A percentile compares a stretch with the other conserved stretches of the same genome.
Evolutionary conservation across 495 filamentous ascomycete species (phyloP).

Genomic region (Aspergillus biplanus): DNA sequence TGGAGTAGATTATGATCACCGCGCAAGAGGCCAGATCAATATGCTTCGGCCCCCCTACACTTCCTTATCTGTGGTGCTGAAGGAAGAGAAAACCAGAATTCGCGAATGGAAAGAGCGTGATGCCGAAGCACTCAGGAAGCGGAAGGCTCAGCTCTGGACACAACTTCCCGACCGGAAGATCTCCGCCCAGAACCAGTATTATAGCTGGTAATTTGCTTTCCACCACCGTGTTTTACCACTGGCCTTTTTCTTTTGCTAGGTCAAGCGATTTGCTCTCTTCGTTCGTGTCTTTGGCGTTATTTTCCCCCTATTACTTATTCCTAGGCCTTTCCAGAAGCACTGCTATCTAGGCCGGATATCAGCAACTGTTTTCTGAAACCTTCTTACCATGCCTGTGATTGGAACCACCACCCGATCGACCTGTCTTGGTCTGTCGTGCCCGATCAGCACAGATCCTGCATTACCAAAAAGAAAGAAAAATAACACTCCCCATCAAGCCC

Average conservation of each 20-base stretch:
- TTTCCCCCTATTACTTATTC: conserved; percentile 20
- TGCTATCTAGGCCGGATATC: conserved; percentile 21
- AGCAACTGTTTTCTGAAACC: conserved; percentile 18
- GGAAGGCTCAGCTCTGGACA: conserved; percentile 76
- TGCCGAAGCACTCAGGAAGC: conserved; percentile 68
- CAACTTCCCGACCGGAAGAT: conserved; percentile 73
- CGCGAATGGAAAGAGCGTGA: conserved; percentile 76
- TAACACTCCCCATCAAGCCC: neutral
- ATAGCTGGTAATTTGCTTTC: conserved; percentile 69
- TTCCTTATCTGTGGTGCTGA: conserved; percentile 79
- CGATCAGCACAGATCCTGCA: neutral
- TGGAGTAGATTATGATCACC: conserved; percentile 57
- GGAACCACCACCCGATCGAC: no score
- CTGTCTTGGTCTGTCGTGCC: conserved; percentile 1
- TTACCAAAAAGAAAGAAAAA: neutral
- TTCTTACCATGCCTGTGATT: neutral
- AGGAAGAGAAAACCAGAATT: conserved; percentile 89
- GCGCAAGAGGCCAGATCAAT: conserved; percentile 70
- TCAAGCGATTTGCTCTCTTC: neutral
- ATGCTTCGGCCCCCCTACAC: conserved; percentile 67
- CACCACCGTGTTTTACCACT: conserved; percentile 18
- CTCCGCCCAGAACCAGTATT: conserved; percentile 77
- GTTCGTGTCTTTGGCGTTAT: conserved; percentile 20
- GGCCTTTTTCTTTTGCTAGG: conserved; percentile 29
- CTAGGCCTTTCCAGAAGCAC: conserved; percentile 25